Base-by-base conservation (phyloP, 1,284 basidiomycete species). In the Leccinum brunneo-olivaceum region DNA sequence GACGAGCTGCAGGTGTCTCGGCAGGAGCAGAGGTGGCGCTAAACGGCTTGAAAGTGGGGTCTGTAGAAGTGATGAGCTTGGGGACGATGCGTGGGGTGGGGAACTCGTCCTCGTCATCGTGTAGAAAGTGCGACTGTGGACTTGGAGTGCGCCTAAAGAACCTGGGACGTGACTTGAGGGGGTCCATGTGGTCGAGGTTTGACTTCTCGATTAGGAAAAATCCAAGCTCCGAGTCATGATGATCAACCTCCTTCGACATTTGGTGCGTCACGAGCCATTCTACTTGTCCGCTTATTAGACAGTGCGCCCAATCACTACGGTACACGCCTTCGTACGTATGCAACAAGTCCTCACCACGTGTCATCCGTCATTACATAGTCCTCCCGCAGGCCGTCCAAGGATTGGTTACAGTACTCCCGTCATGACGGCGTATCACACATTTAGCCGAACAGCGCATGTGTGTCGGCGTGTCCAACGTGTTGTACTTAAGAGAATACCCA, bases 1-100 rank as follows among this genome's bases (percentile, higher is more conserved):
- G 70, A 32, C 74, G 74, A 19, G 66, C 69, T 16, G 73, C 71
- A 5, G 76, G 72, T 1, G 69, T 75, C 38, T 73, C 69, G 20
- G 59, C 56, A 6, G 63, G 60, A 48, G 61, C 52, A 43, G 59
- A 24, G 48, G 51, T 39, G 43, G 50, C 41, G 25, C 40, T 44
- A 33, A 51, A 18, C 18, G 32, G 21, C 48, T 49, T 35, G 12
- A 54, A 25, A 29, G 50, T 20, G 34, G 41, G 15, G 46, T 53
- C 24, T 50, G 60, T 54, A 43, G 55, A 44, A 15, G 50, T 28
- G 39, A 61, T 53, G 53, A 57, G 35, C 44, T 50, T 44, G 0
- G 58, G 44, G 41, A 65, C 54, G 43, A 77, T 60, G 43, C 68
- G 70, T 16, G 76, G 76, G 2, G 77, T 79, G 23, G 73, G 67